Conservation (phyloP, 129 eudicot genomes). For the Dittrichia graveolens region DNA sequence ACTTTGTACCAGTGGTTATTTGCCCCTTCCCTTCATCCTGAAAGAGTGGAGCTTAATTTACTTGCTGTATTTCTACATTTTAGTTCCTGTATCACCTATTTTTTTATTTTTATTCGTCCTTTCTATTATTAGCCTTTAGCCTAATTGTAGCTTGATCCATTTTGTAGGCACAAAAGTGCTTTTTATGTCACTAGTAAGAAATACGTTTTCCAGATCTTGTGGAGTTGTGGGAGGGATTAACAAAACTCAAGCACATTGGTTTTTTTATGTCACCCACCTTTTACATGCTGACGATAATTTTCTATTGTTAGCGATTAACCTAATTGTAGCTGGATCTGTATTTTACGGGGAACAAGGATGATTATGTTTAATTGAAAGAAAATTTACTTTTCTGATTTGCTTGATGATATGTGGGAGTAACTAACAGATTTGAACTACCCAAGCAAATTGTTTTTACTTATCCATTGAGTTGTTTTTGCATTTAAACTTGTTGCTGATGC, state of each 20-base stretch:
- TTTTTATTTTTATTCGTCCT: background rate
- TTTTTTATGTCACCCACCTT: background rate
- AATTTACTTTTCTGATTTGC: background rate
- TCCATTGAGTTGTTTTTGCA: constrained; percentile 15
- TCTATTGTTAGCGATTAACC: background rate
- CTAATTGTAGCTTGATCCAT: constrained; percentile 3
- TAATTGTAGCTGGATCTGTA: constrained; percentile 11
- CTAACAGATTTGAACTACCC: constrained; percentile 5
- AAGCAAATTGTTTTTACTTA: background rate
- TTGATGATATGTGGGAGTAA: background rate
- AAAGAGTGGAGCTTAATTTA: background rate
- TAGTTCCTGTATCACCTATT: background rate
- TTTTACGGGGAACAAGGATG: background rate
- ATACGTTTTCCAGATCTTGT: background rate
- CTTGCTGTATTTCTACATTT: background rate
- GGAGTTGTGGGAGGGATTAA: background rate
- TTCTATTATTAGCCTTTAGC: constrained; percentile 13
- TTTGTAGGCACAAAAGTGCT: constrained; percentile 9
- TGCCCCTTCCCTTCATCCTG: background rate
- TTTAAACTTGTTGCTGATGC: constrained; percentile 10
- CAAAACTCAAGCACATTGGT: background rate
- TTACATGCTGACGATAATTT: background rate
- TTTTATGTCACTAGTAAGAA: constrained; percentile 20
- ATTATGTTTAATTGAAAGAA: background rate
- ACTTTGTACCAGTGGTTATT: background rate